Evolutionary conservation across 495 filamentous ascomycete species (phyloP).

Genomic region (Talaromyces liani): DNA sequence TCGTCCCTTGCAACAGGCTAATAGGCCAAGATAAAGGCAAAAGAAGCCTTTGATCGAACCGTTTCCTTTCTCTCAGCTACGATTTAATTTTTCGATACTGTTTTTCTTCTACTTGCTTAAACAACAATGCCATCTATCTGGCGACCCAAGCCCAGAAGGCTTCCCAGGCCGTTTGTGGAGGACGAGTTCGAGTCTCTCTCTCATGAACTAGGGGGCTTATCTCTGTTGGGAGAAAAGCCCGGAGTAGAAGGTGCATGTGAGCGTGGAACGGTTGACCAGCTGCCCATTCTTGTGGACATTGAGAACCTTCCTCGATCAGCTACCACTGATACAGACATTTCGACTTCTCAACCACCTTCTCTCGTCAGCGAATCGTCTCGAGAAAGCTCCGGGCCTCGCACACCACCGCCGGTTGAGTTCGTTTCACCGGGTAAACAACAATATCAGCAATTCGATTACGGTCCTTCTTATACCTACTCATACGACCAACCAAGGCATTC

Average conservation of each 20-base stretch:
- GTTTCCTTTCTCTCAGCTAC: not conserved
- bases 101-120: not conserved
- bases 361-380: slow-evolving; percentile 27
- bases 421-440: not conserved
- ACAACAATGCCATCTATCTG: slow-evolving; percentile 23
- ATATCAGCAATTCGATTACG: not conserved
- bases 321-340: slow-evolving; percentile 5
- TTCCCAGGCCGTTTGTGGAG: slow-evolving; percentile 37
- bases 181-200: slow-evolving; percentile 36
- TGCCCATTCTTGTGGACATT: slow-evolving; percentile 32
- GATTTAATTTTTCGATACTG: not conserved
- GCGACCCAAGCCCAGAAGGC: slow-evolving; percentile 26
- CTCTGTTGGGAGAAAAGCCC: slow-evolving; percentile 25
- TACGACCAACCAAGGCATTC: not conserved
- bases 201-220: slow-evolving; percentile 30
- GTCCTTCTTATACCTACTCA: not conserved
- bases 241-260: slow-evolving; percentile 30
- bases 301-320: slow-evolving; percentile 17
- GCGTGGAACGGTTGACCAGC: slow-evolving; percentile 40
- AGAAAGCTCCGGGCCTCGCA: slow-evolving; percentile 27
- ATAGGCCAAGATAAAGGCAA: not conserved
- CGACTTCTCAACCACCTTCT: slow-evolving; percentile 1
- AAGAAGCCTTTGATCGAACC: not conserved
- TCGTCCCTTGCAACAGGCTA: not conserved
- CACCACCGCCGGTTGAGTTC: slow-evolving; percentile 17